Evolutionary conservation across 2,329 filamentous ascomycete species (phyloP).

Genomic region (Huntiella savannae): DNA sequence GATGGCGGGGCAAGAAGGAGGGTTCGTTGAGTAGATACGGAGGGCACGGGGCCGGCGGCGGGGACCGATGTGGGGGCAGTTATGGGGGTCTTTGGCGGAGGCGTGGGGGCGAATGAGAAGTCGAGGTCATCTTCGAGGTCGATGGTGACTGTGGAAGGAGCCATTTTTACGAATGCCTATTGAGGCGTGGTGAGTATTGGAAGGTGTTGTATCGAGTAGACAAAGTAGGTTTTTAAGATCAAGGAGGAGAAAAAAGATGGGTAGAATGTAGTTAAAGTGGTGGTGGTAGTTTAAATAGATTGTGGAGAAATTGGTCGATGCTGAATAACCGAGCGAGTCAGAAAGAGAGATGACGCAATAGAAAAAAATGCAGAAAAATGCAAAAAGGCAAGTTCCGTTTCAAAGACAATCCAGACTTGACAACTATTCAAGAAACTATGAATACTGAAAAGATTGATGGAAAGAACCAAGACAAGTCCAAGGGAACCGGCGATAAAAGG

Average conservation of each 20-base stretch:
- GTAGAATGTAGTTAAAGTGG: background rate
- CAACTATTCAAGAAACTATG: too few relatives aligned
- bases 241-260: background rate
- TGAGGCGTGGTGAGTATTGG: too few relatives aligned
- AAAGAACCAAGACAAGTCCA: background rate
- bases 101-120: constrained; percentile 17
- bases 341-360: background rate
- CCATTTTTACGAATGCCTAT: constrained; percentile 20
- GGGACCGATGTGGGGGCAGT: constrained; percentile 13
- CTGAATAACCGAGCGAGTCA: background rate
- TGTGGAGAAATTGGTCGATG: background rate
- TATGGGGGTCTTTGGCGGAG: constrained; percentile 13
- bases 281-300: background rate
- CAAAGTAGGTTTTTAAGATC: too few relatives aligned
- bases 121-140: constrained; percentile 36
- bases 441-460: too few relatives aligned
- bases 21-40: constrained; percentile 30
- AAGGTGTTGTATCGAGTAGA: background rate
- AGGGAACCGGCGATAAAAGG: background rate
- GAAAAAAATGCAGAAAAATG: background rate
- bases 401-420: too few relatives aligned
- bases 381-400: background rate
- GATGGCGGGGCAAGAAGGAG: constrained; percentile 83
- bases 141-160: constrained; percentile 30
- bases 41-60: constrained; percentile 17